Percentiles rank a stretch among this genome's conserved stretches.
Evolutionary conservation across 768 basidiomycete genomes (phyloP).

Genomic region (Russula sp.): DNA sequence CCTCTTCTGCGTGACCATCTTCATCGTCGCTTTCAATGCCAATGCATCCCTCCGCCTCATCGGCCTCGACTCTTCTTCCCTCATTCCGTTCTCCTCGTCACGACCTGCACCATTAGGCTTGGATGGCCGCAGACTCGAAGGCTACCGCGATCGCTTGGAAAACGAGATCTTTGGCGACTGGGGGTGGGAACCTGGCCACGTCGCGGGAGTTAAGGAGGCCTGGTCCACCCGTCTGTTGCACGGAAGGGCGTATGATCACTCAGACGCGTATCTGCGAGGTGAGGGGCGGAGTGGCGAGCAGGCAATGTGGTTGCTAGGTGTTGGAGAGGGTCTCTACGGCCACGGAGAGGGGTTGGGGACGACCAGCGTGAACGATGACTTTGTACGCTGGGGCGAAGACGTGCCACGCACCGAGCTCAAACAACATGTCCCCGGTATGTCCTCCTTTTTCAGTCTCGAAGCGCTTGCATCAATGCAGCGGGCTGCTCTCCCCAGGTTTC

Average conservation of each 20-base stretch:
- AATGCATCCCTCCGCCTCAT: conserved; percentile 52
- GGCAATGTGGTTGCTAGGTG: conserved; percentile 21
- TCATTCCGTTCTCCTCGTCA: neutral
- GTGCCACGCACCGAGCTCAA: conserved; percentile 50
- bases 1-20: conserved; percentile 55
- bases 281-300: conserved; percentile 27
- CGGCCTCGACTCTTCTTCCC: conserved; percentile 24
- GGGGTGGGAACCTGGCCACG: conserved; percentile 53
- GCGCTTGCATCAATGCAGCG: neutral
- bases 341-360: conserved; percentile 24
- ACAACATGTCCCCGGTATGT: conserved; percentile 58
- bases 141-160: conserved; percentile 55
- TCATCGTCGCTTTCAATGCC: conserved; percentile 68
- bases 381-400: conserved; percentile 47
- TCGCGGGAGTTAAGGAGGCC: conserved; percentile 45
- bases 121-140: conserved; percentile 43
- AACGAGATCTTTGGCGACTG: conserved; percentile 60
- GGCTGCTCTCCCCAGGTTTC: conserved; percentile 46
- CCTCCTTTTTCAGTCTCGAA: neutral
- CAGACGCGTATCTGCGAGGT: conserved; percentile 36
- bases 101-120: conserved; percentile 29
- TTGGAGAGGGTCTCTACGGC: conserved; percentile 23
- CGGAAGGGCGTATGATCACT: conserved; percentile 21
- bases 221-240: conserved; percentile 41
- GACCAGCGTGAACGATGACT: conserved; percentile 43